Base-by-base conservation (phyloP, 768 basidiomycete genomes). In the Sarcodon sp. region DNA sequence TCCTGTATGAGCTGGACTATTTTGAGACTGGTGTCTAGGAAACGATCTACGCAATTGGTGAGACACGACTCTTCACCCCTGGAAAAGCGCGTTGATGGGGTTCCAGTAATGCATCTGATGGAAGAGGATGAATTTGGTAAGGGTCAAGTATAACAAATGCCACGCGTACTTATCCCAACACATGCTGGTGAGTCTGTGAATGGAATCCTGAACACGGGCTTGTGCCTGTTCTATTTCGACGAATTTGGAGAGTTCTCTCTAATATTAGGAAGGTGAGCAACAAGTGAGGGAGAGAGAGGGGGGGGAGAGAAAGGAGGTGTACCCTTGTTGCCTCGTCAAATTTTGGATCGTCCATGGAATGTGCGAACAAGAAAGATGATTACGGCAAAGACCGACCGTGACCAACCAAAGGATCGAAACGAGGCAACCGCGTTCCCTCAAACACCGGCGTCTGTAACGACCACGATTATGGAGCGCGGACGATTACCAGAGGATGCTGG, bases 131-230 rank as follows among this genome's bases (percentile, higher is more conserved):
- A 38, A 33, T 44, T 31, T 43, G 44, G 12, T 15, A 51, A 35
- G 13, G 31, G 37, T 47, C 31, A n/a, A 27, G 35, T 43, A 5
- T 45, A 45, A 33, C 46, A 50, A 43, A 41, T 33, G 12, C 15
- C 48, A n/a, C 45, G 70, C 77, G 61, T 58, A 92, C 89, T 93
- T 90, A 70, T 91, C 86, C 88, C 90, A 93, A 63, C 90, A 92
- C 66, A 80, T 79, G 57, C 75, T 75, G 13, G 91, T 92, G 54
- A 92, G 73, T 45, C 70, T 76, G 52, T 90, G 89, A 38, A 92
- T 80, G 31, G 75, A 69, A 21, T 75, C 67, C 55, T 89, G 77
- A 45, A 88, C 55, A 49, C 69, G 71, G 39, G 85, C 83, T 66
- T 87, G 83, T 1, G 80, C 77, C 61, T 92, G 89, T 67, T 91